Evolutionary conservation across 352 stramenopile species (phyloP).

Genomic region (Phytopythium montanum): DNA sequence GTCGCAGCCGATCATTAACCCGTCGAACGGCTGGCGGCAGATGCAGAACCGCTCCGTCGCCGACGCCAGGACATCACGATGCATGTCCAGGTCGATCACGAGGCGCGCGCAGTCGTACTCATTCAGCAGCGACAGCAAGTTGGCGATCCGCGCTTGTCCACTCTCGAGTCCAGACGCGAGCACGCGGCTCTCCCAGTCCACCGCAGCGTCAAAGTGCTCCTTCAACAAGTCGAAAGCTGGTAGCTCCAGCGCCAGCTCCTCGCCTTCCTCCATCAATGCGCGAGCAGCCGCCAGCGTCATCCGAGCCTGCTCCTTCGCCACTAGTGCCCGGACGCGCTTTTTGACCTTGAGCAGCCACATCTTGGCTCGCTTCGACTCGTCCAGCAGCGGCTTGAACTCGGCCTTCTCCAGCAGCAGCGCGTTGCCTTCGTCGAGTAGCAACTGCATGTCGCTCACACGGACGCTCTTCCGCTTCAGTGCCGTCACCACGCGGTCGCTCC

Average conservation of each 20-base stretch:
- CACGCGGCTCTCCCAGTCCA: constrained; percentile 78
- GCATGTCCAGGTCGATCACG: constrained; percentile 85
- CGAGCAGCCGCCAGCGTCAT: constrained; percentile 58
- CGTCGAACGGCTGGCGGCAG: constrained; percentile 88
- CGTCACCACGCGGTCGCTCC: constrained; percentile 49
- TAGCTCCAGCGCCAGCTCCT: constrained; percentile 72
- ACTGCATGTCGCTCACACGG: constrained; percentile 46
- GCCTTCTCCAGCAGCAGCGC: constrained; percentile 67
- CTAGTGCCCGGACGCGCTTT: constrained; percentile 71
- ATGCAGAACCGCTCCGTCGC: constrained; percentile 90
- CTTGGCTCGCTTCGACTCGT: constrained; percentile 79
- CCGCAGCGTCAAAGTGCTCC: constrained; percentile 72
- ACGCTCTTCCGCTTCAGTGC: constrained; percentile 65
- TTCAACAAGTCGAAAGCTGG: constrained; percentile 77
- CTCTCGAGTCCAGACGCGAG: constrained; percentile 72
- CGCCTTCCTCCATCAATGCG: constrained; percentile 75
- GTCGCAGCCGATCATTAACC: constrained; percentile 88
- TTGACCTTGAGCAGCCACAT: constrained; percentile 83
- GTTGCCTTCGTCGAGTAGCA: constrained; percentile 52
- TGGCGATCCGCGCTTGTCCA: constrained; percentile 70
- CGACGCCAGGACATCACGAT: constrained; percentile 89
- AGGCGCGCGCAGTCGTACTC: constrained; percentile 78
- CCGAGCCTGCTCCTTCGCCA: constrained; percentile 61
- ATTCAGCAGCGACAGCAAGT: constrained; percentile 61
- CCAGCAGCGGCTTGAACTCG: constrained; percentile 70